phyloP scores from a whole-genome alignment of 352 stramenopile genomes.

The Phytophthora pisi region DNA sequence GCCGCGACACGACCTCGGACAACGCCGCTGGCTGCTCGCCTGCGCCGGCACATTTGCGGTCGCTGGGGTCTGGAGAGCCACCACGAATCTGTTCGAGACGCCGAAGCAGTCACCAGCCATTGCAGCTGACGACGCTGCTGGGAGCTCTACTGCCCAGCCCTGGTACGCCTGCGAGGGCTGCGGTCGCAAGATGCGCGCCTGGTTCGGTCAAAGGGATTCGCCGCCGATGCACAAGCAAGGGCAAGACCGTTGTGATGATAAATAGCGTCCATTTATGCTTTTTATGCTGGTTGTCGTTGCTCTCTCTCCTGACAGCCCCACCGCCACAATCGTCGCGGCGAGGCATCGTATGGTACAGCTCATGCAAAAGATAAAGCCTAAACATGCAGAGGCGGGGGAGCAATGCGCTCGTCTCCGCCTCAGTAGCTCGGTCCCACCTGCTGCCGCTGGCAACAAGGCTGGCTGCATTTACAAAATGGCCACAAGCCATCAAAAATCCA shows the following conservation, averaged over 20 bases:
- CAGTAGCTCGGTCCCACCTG: slow-evolving; percentile 15
- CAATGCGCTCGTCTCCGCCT: slow-evolving; percentile 17
- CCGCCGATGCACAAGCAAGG: slow-evolving; percentile 4
- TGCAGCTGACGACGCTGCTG: not conserved
- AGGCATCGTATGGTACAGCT: slow-evolving; percentile 49
- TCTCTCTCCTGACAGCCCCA: slow-evolving; percentile 22
- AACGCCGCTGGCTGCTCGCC: slow-evolving; percentile 63
- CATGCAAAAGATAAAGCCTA: slow-evolving; percentile 43
- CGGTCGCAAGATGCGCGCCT: slow-evolving; percentile 9
- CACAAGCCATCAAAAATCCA: slow-evolving; percentile 16
- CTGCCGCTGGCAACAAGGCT: slow-evolving; percentile 4
- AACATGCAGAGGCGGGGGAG: slow-evolving; percentile 29
- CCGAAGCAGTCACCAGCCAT: not conserved
- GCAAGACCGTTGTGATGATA: slow-evolving; percentile 25
- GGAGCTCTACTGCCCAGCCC: not conserved
- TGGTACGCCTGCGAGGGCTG: slow-evolving; percentile 20
- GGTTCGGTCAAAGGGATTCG: slow-evolving; percentile 6
- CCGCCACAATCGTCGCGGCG: slow-evolving; percentile 22
- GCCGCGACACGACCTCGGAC: slow-evolving; percentile 41
- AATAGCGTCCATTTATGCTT: slow-evolving; percentile 49
- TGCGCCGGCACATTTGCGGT: slow-evolving; percentile 56
- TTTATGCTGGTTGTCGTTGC: slow-evolving; percentile 31
- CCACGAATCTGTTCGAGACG: slow-evolving; percentile 45
- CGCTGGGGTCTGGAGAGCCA: slow-evolving; percentile 59
- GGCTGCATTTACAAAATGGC: slow-evolving; percentile 25